Conservation (phyloP, 805 yeast species). For the Wickerhamiella brachini region DNA sequence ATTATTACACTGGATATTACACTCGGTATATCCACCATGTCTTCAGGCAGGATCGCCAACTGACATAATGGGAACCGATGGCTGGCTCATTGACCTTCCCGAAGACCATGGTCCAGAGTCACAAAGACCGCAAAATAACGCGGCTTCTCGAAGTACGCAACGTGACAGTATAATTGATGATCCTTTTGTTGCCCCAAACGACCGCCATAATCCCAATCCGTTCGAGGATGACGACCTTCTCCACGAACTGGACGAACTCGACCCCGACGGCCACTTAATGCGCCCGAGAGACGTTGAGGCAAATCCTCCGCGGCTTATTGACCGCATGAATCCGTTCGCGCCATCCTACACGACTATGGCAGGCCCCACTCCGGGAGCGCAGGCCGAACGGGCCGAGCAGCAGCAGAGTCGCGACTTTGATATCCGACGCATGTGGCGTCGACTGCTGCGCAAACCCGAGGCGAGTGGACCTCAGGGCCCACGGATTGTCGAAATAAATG, state of each 20-base stretch:
- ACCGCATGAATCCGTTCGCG: neutral
- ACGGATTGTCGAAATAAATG: slow-evolving; percentile 55
- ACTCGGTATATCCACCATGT: too few relatives aligned
- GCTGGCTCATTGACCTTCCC: slow-evolving; percentile 15
- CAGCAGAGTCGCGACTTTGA: slow-evolving; percentile 22
- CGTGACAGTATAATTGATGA: neutral
- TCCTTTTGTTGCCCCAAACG: slow-evolving; percentile 1
- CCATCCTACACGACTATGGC: neutral
- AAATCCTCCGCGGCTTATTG: neutral
- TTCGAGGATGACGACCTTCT: slow-evolving; percentile 6
- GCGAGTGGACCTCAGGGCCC: slow-evolving; percentile 29
- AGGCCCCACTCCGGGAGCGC: slow-evolving; percentile 7
- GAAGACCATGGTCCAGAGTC: slow-evolving; percentile 1
- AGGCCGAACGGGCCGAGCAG: slow-evolving; percentile 7
- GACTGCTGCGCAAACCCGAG: slow-evolving; percentile 18
- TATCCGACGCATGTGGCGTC: slow-evolving; percentile 22
- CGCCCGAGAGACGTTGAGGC: neutral
- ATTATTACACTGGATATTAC: too few relatives aligned
- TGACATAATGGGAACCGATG: slow-evolving; percentile 11
- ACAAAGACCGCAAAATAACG: neutral
- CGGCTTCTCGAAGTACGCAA: neutral
- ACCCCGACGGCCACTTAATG: slow-evolving; percentile 4
- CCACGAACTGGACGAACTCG: slow-evolving; percentile 16
- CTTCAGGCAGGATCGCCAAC: too few relatives aligned
- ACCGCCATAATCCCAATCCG: slow-evolving; percentile 1